Base-by-base conservation (phyloP, 257 asterid genomes). In the Dorcoceras hygrometricum region DNA sequence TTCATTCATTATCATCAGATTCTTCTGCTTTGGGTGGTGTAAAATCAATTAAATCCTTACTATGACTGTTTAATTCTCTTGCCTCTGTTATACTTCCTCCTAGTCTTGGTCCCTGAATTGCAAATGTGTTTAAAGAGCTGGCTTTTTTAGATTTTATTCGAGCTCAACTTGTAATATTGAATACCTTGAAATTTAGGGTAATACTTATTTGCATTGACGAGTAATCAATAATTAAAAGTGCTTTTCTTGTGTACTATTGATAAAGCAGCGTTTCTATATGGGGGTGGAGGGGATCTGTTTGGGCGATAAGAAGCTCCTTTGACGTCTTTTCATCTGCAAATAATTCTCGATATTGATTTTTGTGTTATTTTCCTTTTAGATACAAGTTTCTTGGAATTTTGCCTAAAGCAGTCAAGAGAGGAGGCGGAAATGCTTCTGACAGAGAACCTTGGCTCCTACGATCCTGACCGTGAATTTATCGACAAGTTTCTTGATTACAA, bases 341-440 rank as follows among this genome's bases (percentile, higher is more conserved):
- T n/a, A n/a, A n/a, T n/a, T n/a, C n/a, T n/a, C n/a, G 10, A 6
- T 18, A 14, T 56, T 72, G 59, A 72, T 29, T 4, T 7, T 22
- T 50, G 1, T 58, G 9, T 23, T 66, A 19, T 65, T 31, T 59
- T 72, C 34, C 68, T 59, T 72, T 23, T 72, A 94, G 99, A 90
- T 86, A 90, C 93, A 27, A 90, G 95, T 74, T 75, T 94, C 77
- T 74, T 94, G 73, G 96, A 90, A 65, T 94, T 68, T 64, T 94
- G 99, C 71, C 50, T 85, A 73, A 90, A 90, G 86, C 87, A 85
- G 75, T 73, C 99, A 8, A 86, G 89, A 71, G 74, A 85, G 19
- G 97, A 93, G 76, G 99, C 99, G 25, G 96, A 90, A 83, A 72
- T 75, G 57, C 88, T 94, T 71, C 86, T 94, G 69, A 68, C 73